A percentile compares a stretch with the other conserved stretches of the same genome.
phyloP scores from a whole-genome alignment of 2,329 filamentous ascomycete genomes.

The Verruconis gallopava region DNA sequence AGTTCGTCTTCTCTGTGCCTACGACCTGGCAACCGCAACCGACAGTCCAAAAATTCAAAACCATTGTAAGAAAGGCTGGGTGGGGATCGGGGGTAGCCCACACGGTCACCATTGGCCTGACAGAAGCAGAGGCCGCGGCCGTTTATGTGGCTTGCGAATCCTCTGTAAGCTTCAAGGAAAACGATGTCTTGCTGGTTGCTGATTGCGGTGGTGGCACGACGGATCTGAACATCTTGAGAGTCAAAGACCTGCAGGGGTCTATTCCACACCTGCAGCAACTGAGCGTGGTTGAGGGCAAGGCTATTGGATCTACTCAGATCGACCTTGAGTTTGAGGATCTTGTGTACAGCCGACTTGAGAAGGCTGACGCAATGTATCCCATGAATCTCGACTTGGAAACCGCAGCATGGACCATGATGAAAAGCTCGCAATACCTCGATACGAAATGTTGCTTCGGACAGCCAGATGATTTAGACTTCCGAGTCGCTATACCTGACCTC shows the following conservation, averaged over 20 bases:
- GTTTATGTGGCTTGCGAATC: slow-evolving; percentile 32
- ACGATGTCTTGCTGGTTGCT: slow-evolving; percentile 36
- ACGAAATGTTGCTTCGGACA: slow-evolving; percentile 29
- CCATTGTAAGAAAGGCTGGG: slow-evolving; percentile 34
- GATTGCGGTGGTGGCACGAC: slow-evolving; percentile 39
- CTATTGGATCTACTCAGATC: slow-evolving; percentile 29
- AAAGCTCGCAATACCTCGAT: slow-evolving; percentile 26
- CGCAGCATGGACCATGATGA: slow-evolving; percentile 29
- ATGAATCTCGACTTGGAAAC: slow-evolving; percentile 21
- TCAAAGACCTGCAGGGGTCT: slow-evolving; percentile 18
- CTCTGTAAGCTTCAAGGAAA: slow-evolving; percentile 23
- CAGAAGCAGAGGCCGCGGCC: slow-evolving; percentile 41
- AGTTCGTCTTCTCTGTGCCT: slow-evolving; percentile 45
- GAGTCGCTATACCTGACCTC: slow-evolving; percentile 24
- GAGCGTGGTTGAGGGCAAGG: slow-evolving; percentile 25
- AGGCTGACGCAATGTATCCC: slow-evolving; percentile 17
- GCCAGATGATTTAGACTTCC: slow-evolving; percentile 23
- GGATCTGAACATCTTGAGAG: slow-evolving; percentile 27
- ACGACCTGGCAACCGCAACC: slow-evolving; percentile 44
- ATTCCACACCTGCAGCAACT: slow-evolving; percentile 21
- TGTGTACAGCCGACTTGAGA: slow-evolving; percentile 19
- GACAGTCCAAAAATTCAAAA: slow-evolving; percentile 39
- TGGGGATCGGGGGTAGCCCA: slow-evolving; percentile 33
- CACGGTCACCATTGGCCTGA: slow-evolving; percentile 32
- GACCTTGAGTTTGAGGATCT: slow-evolving; percentile 27